Conservation (phyloP, 352 stramenopile genomes). For the Globisporangium cystogenes region DNA sequence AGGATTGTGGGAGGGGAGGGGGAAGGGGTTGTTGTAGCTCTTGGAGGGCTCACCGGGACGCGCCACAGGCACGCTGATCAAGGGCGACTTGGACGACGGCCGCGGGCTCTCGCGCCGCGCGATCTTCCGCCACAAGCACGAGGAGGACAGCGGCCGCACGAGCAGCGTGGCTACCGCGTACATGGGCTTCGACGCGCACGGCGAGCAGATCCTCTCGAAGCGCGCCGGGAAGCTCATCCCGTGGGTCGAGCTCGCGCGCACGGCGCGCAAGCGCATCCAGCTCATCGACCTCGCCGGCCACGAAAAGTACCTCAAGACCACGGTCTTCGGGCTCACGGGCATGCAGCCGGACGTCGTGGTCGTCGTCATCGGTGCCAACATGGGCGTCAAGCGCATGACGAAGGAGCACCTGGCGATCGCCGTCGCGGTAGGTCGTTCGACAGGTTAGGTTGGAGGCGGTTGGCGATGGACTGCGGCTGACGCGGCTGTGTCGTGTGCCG, state of each 20-base stretch:
- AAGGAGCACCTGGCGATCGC: slow-evolving; percentile 92
- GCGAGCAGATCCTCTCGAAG: slow-evolving; percentile 77
- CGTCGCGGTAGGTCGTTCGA: slow-evolving; percentile 65
- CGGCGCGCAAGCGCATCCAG: slow-evolving; percentile 80
- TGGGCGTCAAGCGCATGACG: slow-evolving; percentile 94
- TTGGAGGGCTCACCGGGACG: neutral
- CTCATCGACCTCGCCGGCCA: slow-evolving; percentile 91
- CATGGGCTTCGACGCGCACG: slow-evolving; percentile 69
- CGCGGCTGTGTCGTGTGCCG: neutral
- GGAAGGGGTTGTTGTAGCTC: neutral
- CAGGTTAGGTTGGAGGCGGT: too few relatives aligned
- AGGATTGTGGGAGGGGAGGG: neutral
- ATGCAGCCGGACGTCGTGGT: slow-evolving; percentile 95
- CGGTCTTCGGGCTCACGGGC: slow-evolving; percentile 97
- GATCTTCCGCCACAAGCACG: slow-evolving; percentile 87
- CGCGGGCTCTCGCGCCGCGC: slow-evolving; percentile 80
- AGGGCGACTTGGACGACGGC: slow-evolving; percentile 95
- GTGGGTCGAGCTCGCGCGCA: slow-evolving; percentile 74
- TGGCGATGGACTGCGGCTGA: too few relatives aligned
- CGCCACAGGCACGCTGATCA: slow-evolving; percentile 85
- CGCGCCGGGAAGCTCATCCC: slow-evolving; percentile 66
- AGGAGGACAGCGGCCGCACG: slow-evolving; percentile 75
- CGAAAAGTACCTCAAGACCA: slow-evolving; percentile 99
- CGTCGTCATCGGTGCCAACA: slow-evolving; percentile 92
- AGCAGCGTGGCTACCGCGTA: slow-evolving; percentile 82